These are phyloP conservation scores for Aspergillus texensis DNA, from an alignment of 2,329 filamentous ascomycete genomes.

Conservation along the genomic window DNA sequence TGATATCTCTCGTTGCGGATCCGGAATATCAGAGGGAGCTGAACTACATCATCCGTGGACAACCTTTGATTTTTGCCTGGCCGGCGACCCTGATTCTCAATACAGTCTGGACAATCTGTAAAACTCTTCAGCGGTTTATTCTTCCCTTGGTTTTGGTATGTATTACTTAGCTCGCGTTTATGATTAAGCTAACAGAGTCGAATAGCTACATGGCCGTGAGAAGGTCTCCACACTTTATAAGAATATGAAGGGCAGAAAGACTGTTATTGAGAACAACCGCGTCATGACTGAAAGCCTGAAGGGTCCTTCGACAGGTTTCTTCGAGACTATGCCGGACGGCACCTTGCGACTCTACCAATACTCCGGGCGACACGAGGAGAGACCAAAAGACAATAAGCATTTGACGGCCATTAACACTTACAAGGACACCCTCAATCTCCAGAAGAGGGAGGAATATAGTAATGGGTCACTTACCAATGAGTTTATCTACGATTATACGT, in stretches of 20 bases:
- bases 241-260: conserved; percentile 52
- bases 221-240: conserved; percentile 52
- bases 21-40: conserved; percentile 56
- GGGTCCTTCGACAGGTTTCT: conserved; percentile 54
- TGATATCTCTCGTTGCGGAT: conserved; percentile 55
- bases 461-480: conserved; percentile 47
- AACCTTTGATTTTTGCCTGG: conserved; percentile 38
- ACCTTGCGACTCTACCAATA: conserved; percentile 46
- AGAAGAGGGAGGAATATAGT: conserved; percentile 49
- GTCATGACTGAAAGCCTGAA: conserved; percentile 51
- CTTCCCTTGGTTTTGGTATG: conserved; percentile 48
- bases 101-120: conserved; percentile 53
- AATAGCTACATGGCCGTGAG: conserved; percentile 47
- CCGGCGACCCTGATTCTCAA: conserved; percentile 47
- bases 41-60: conserved; percentile 44
- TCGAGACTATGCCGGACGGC: conserved; percentile 42
- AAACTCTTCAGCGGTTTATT: conserved; percentile 45
- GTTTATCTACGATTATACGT: conserved; percentile 52
- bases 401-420: conserved; percentile 54
- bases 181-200: neutral
- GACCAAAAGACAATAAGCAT: conserved; percentile 46
- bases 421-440: conserved; percentile 49
- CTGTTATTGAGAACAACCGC: conserved; percentile 51
- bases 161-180: neutral
- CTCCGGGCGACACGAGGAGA: conserved; percentile 45